These are phyloP conservation scores for Macaranga tanarius DNA, from an alignment of 441 rosid genomes.

Conservation along the genomic window DNA sequence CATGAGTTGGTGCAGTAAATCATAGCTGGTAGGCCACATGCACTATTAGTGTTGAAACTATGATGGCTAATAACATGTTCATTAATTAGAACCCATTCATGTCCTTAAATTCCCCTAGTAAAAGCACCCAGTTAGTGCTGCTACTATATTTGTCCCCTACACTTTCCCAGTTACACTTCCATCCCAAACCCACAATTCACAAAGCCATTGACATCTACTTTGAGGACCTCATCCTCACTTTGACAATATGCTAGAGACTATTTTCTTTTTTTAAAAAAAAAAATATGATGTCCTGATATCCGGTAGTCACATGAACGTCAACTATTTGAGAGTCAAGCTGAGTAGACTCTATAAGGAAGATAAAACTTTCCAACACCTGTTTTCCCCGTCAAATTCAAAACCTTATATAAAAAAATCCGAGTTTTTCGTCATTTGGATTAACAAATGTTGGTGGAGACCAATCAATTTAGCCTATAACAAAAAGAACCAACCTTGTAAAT, in stretches of 20 bases:
- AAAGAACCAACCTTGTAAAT: not conserved
- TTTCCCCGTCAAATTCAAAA: too few species aligned
- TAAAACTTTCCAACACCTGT: too few species aligned
- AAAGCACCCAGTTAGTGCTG: not conserved
- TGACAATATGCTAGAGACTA: not conserved
- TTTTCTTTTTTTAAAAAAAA: too few species aligned
- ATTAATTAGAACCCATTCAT: slow-evolving; percentile 18
- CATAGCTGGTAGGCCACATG: slow-evolving; percentile 18
- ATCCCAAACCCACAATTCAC: not conserved
- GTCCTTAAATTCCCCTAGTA: slow-evolving; percentile 3
- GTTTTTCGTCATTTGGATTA: too few species aligned
- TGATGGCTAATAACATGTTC: slow-evolving; percentile 13
- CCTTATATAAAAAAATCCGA: too few species aligned
- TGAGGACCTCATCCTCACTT: not conserved
- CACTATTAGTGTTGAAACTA: not conserved
- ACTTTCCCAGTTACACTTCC: not conserved
- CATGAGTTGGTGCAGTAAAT: slow-evolving; percentile 14
- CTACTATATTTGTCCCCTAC: not conserved
- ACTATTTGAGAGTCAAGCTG: too few species aligned
- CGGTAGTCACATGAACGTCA: too few species aligned
- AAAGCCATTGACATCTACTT: not conserved
- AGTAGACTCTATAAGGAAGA: too few species aligned
- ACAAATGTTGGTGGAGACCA: too few species aligned
- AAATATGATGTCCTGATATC: too few species aligned
- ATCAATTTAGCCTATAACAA: not conserved